Conservation (phyloP, 371 early-diverging fungal genomes). For the Amoeboaphelidium occidentale region DNA sequence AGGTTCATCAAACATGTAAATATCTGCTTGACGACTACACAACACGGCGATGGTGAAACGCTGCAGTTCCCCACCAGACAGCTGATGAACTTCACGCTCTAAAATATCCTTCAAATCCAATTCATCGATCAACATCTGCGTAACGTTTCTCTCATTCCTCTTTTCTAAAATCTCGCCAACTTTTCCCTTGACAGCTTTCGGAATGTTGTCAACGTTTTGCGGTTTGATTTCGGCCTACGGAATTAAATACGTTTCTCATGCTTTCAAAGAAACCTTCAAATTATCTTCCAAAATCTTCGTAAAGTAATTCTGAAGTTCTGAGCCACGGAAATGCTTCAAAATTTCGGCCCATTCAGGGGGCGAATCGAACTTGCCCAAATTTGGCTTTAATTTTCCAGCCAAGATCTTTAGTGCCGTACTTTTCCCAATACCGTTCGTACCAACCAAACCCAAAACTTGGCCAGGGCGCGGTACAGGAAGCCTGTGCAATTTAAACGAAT, state of each 20-base stretch:
- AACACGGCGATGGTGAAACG: constrained; percentile 91
- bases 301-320: constrained; percentile 97
- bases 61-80: constrained; percentile 99
- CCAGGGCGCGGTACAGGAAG: constrained; percentile 94
- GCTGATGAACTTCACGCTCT: constrained; percentile 60
- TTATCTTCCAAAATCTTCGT: constrained; percentile 93
- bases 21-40: constrained; percentile 67
- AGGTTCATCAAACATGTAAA: constrained; percentile 99
- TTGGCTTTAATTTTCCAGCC: constrained; percentile 93
- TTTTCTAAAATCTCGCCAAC: constrained; percentile 48
- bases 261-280: constrained; percentile 24
- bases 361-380: constrained; percentile 68
- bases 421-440: constrained; percentile 97
- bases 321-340: constrained; percentile 90
- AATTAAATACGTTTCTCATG: background rate
- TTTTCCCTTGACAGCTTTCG: constrained; percentile 58
- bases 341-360: constrained; percentile 95
- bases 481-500: constrained; percentile 98
- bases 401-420: constrained; percentile 95
- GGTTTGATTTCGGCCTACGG: constrained; percentile 69
- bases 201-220: constrained; percentile 94
- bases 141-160: constrained; percentile 47
- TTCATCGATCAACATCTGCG: constrained; percentile 39
- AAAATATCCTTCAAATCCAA: constrained; percentile 66
- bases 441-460: constrained; percentile 95